Percentiles rank a stretch among this genome's conserved stretches.
Conservation (phyloP, 345 rosid genomes). For the Gossypium herbaceum region DNA sequence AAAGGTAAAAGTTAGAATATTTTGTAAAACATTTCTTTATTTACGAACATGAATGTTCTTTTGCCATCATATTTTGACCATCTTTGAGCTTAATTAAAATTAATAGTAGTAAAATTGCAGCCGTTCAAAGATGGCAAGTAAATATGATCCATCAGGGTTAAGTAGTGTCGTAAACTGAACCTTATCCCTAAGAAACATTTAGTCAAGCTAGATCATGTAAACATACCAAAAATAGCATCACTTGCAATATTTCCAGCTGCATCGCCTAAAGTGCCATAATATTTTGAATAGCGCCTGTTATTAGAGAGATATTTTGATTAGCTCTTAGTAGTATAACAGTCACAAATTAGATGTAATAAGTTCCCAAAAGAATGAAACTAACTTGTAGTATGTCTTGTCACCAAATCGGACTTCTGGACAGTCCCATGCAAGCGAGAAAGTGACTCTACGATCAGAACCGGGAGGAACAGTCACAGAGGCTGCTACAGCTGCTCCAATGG, state of each 20-base stretch:
- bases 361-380: not conserved
- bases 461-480: slow-evolving; percentile 77
- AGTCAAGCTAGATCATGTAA: not conserved
- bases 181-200: not conserved
- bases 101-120: not conserved
- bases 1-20: too few species aligned
- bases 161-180: not conserved
- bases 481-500: slow-evolving; percentile 91
- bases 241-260: slow-evolving; percentile 78
- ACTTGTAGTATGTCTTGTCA: slow-evolving; percentile 79
- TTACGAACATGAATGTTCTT: not conserved
- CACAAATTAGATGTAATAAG: not conserved
- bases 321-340: not conserved
- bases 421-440: slow-evolving; percentile 90
- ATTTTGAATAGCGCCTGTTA: slow-evolving; percentile 85
- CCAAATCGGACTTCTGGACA: slow-evolving; percentile 77
- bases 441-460: slow-evolving; percentile 50
- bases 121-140: not conserved
- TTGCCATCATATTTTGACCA: not conserved
- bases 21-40: too few species aligned
- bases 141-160: not conserved
- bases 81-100: not conserved
- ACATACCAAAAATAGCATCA: slow-evolving; percentile 71
- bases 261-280: slow-evolving; percentile 69
- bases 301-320: not conserved